A percentile compares a stretch with the other conserved stretches of the same genome.
Evolutionary conservation across 257 asterid species (phyloP).

Genomic region (Asclepias syriaca): DNA sequence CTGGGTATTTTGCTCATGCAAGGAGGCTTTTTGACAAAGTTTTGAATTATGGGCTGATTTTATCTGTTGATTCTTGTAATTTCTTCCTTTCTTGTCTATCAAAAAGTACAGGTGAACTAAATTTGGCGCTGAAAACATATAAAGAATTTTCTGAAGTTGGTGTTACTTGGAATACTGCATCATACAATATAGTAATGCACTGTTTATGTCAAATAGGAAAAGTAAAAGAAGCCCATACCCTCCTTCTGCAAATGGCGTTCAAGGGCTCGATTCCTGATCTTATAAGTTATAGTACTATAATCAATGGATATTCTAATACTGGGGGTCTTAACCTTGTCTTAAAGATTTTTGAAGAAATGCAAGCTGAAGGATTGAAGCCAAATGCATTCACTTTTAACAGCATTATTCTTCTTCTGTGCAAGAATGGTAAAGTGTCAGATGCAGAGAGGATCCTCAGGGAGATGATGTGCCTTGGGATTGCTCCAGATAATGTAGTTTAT

Average conservation of each 20-base stretch:
- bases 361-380: conserved; percentile 59
- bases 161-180: conserved; percentile 62
- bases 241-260: conserved; percentile 64
- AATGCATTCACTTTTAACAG: conserved; percentile 72
- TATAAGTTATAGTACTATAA: conserved; percentile 75
- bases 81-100: conserved; percentile 59
- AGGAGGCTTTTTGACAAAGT: conserved; percentile 62
- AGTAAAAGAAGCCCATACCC: conserved; percentile 67
- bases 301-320: conserved; percentile 63
- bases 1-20: conserved; percentile 54
- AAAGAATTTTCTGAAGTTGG: conserved; percentile 64
- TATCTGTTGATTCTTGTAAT: conserved; percentile 75
- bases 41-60: conserved; percentile 62
- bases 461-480: conserved; percentile 60
- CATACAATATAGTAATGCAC: conserved; percentile 69
- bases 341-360: conserved; percentile 56
- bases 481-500: conserved; percentile 74
- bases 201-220: conserved; percentile 60
- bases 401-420: conserved; percentile 58
- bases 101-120: conserved; percentile 38
- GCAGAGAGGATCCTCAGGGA: conserved; percentile 72
- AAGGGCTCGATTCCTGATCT: conserved; percentile 77
- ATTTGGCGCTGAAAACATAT: conserved; percentile 45
- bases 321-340: conserved; percentile 52
- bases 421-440: conserved; percentile 51